Evolutionary conservation across 495 filamentous ascomycete species (phyloP), one percentile per base, ranked within the genome.

Genomic region (Tuber borchii): DNA sequence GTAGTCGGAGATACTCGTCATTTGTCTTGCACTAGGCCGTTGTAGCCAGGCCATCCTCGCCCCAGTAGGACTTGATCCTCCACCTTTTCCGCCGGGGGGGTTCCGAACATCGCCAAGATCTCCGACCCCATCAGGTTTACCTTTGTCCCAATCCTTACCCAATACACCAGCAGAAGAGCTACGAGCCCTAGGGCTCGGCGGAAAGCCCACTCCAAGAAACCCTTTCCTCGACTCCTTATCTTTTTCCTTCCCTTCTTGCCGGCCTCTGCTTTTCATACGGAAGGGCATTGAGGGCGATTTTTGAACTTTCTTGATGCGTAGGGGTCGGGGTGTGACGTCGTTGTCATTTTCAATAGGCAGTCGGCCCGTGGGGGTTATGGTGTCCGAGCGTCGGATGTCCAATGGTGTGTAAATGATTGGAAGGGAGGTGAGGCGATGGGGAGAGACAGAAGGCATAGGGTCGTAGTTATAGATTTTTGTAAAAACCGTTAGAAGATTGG

Each of bases 211-310:
- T 7, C 78, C 77, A 20, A 79, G 73, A 26, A 79, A 79, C 31
- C 61, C 75, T 31, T 42, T 79, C 2, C 17, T 65, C 31, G 14
- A 34, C 34, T 65, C 56, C 19, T 19, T 65, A 17, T 65, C 56
- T 2, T 34, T 65, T 34, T 65, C 56, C 26, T 34, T 34, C 7
- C 56, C 56, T 2, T 17, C 56, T 19, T 34, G 56, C 4, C 56
- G 0, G 26, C 56, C 56, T 65, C 5, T 31, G 26, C 4, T 2
- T 34, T 65, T 65, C 56, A 34, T 65, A n/a, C 73, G 70, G 7
- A 75, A 70, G 19, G 73, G 78, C 73, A 79, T 69, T n/a, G 78
- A 79, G 22, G 78, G 78, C 3, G 78, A 79, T 43, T 79, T 79
- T 31, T 73, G 71, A n/a, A 79, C 37, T 45, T 79, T 79, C 19